Percentiles rank a stretch among this genome's conserved stretches.
Conservation (phyloP, 768 basidiomycete genomes). For the Leccinellum albellum region DNA sequence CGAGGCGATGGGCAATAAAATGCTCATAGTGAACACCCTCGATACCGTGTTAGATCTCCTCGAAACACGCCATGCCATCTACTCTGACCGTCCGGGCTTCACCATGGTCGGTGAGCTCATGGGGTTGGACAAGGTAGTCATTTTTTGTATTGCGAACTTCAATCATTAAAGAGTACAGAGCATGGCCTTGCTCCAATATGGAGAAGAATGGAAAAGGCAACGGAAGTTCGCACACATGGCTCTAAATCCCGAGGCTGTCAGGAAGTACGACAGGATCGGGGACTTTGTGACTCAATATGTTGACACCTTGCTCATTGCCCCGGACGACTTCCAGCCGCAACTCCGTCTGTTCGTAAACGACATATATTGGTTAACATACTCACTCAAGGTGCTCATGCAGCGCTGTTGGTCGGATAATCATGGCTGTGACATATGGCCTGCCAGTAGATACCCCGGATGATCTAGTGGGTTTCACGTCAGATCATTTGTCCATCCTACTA, state of each 20-base stretch:
- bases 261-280: slow-evolving; percentile 31
- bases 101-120: slow-evolving; percentile 37
- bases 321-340: slow-evolving; percentile 18
- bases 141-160: background rate
- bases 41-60: slow-evolving; percentile 27
- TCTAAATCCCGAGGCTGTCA: slow-evolving; percentile 29
- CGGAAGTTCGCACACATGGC: slow-evolving; percentile 29
- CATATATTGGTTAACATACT: background rate
- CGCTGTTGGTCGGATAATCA: slow-evolving; percentile 14
- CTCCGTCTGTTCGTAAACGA: slow-evolving; percentile 18
- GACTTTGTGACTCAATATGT: slow-evolving; percentile 24
- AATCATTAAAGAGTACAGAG: slow-evolving; percentile 11
- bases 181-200: slow-evolving; percentile 21
- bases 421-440: slow-evolving; percentile 27
- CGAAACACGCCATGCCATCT: slow-evolving; percentile 25
- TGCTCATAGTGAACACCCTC: slow-evolving; percentile 30
- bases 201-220: slow-evolving; percentile 18
- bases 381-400: background rate
- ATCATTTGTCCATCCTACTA: background rate
- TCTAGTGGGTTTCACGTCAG: slow-evolving; percentile 7
- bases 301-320: slow-evolving; percentile 8
- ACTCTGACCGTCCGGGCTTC: slow-evolving; percentile 33
- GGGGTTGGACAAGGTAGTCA: slow-evolving; percentile 17
- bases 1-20: slow-evolving; percentile 23
- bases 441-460: slow-evolving; percentile 18